Evolutionary conservation across 805 yeast species (phyloP).

Genomic region (Barnettozyma salicaria): DNA sequence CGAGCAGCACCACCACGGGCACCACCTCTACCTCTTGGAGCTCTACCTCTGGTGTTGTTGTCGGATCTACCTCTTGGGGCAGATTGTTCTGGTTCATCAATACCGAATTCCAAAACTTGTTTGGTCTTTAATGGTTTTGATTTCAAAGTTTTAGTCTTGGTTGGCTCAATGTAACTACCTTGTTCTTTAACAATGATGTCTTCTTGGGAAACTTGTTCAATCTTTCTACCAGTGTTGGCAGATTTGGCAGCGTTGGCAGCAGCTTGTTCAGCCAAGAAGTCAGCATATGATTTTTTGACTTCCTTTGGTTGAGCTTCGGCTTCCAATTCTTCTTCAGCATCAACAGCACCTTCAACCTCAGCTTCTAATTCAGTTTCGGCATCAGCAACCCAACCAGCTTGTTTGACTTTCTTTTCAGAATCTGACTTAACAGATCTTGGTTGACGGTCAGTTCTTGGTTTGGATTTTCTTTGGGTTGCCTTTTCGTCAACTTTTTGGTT

Average conservation of each 20-base stretch:
- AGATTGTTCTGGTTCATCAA: constrained; percentile 44
- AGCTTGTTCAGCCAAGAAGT: constrained; percentile 68
- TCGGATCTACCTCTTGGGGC: constrained; percentile 31
- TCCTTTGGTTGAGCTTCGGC: constrained; percentile 41
- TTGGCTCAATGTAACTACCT: constrained; percentile 52
- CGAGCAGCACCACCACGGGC: constrained; percentile 28
- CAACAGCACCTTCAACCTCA: constrained; percentile 51
- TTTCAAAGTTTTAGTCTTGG: constrained; percentile 62
- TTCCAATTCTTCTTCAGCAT: constrained; percentile 40
- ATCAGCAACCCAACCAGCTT: constrained; percentile 82
- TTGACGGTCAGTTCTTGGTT: constrained; percentile 69
- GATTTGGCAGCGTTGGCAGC: constrained; percentile 51
- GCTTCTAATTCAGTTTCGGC: constrained; percentile 62
- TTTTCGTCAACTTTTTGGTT: constrained; percentile 46
- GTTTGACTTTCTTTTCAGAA: constrained; percentile 74
- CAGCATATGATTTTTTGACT: constrained; percentile 69
- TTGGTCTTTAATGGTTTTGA: constrained; percentile 78
- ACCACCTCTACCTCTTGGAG: constrained; percentile 27
- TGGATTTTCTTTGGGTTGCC: constrained; percentile 46
- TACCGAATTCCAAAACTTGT: constrained; percentile 65
- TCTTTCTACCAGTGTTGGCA: constrained; percentile 32
- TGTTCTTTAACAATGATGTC: constrained; percentile 61
- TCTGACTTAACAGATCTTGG: constrained; percentile 80
- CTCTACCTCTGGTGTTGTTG: constrained; percentile 28
- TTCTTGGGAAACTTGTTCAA: constrained; percentile 36